Evolutionary conservation across 2,329 filamentous ascomycete species (phyloP), one percentile per base, ranked within the genome.

Genomic region (Monascus ruber): DNA sequence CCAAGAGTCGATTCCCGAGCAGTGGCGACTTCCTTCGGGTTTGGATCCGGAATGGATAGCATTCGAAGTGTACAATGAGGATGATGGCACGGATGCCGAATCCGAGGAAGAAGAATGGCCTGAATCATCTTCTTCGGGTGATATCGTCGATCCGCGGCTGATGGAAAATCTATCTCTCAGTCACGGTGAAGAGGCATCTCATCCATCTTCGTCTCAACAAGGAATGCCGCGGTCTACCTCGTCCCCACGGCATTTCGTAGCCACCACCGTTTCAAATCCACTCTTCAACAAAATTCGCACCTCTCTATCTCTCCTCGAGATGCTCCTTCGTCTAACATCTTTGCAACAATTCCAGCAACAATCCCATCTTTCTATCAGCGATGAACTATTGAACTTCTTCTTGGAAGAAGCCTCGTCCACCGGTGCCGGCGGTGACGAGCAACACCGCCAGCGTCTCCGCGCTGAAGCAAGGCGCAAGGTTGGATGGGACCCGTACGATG

Each of bases 31-130:
- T 2, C 85, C 86, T 1, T 70, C 72, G 1, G 82, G 87, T 43
- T 68, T 94, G 0, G 88, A 94, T 49, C 79, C 83, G 0, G 88
- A 94, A 60, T 95, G 88, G 88, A 76, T 94, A 47, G 88, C 88
- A 0, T 77, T 95, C 10, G 86, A 94, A 56, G 84, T 94, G 1
- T 91, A 81, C 55, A 74, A 76, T 10, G 79, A 85, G 50, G 66
- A 71, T 26, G 71, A 77, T 3, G 66, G 71, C 1, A 74, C 74
- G 0, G 73, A 75, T 32, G 71, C 72, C 0, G 73, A 76, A 31
- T 64, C 62, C 10, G 64, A 71, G 29, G 66, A 66, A 8, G 35
- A 42, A 31, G 66, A 66, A 9, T 35, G 42, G 31, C 33, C 42
- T 10, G 44, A 41, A 9, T 28, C 44, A 37, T 37, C 49, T 43